Evolutionary conservation across 2,329 filamentous ascomycete species (phyloP), one percentile per base, ranked within the genome.

Genomic region (Pyrenophora graminea): DNA sequence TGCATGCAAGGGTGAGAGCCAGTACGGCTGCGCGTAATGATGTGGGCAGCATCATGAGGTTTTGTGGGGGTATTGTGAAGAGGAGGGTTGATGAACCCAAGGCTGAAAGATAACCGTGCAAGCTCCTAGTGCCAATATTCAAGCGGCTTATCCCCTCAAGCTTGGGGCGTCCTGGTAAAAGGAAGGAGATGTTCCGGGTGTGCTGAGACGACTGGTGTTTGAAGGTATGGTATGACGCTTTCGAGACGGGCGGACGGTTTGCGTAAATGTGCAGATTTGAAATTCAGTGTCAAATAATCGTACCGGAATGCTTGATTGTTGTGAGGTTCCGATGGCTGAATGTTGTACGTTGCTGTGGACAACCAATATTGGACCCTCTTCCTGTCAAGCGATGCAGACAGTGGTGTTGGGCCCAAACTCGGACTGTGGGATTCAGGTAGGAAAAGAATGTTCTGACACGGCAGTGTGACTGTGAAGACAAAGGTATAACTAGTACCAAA

Each of bases 151-250:
- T 30, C 30, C 45, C 39, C 40, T 45, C 40, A 48, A 52, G 32
- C 36, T 41, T 43, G 40, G 46, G 39, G 39, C 51, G n/a, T 48
- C 45, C 46, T 45, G 43, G 31, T 40, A 30, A 13, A 30, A 9
- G 37, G 44, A 53, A 49, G 40, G 32, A 50, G 34, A 39, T 43
- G 18, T 52, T 48, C 45, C 49, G 49, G 34, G 45, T 43, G 56
- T 59, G 52, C 53, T 66, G 67, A 66, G 66, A 68, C 67, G 53
- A 48, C 45, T 49, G 41, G 46, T 37, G 66, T 69, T 62, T 64
- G 59, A 56, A 45, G 49, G 47, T 36, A 42, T 23, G 45, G 43
- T 45, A 51, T 53, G 51, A 54, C 51, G 49, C 50, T 62, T 36
- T 59, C 64, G 62, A 65, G 63, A 70, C 65, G 62, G 49, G 63